A percentile compares a stretch with the other conserved stretches of the same genome.
phyloP scores from a whole-genome alignment of 352 stramenopile genomes.

The Pythium myriotylum region DNA sequence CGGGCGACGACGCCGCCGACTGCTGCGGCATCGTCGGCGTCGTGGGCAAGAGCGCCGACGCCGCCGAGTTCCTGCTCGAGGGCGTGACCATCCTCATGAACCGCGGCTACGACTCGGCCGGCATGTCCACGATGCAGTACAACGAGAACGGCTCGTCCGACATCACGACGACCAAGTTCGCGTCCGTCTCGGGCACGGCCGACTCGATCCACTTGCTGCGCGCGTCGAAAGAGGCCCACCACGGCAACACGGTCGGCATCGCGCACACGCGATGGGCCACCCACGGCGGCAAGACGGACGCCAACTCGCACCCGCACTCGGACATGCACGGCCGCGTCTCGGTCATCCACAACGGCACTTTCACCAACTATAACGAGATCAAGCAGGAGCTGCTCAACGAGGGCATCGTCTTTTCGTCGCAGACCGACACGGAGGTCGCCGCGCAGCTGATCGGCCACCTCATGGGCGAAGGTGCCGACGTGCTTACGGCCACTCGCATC shows the following conservation, averaged over 20 bases:
- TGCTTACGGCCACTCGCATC: slow-evolving; percentile 89
- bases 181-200: slow-evolving; percentile 87
- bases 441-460: slow-evolving; percentile 95
- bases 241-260: slow-evolving; percentile 94
- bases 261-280: slow-evolving; percentile 99
- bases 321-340: slow-evolving; percentile 93
- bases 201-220: slow-evolving; percentile 92
- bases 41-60: slow-evolving; percentile 65
- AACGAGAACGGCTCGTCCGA: slow-evolving; percentile 38
- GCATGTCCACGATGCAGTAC: slow-evolving; percentile 92
- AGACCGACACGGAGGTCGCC: slow-evolving; percentile 99
- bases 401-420: slow-evolving; percentile 93
- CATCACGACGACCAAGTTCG: slow-evolving; percentile 95
- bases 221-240: slow-evolving; percentile 72
- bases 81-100: slow-evolving; percentile 92
- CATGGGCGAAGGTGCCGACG: slow-evolving; percentile 82
- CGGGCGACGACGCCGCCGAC: slow-evolving; percentile 30
- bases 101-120: slow-evolving; percentile 97
- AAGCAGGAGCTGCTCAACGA: slow-evolving; percentile 85
- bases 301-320: slow-evolving; percentile 98
- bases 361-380: slow-evolving; percentile 96
- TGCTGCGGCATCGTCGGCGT: slow-evolving; percentile 84
- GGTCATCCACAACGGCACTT: slow-evolving; percentile 99
- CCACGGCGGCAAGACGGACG: slow-evolving; percentile 97
- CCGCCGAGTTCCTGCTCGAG: slow-evolving; percentile 82